Conservation (phyloP, 305 asterid genomes). For the Fraxinus platypoda region DNA sequence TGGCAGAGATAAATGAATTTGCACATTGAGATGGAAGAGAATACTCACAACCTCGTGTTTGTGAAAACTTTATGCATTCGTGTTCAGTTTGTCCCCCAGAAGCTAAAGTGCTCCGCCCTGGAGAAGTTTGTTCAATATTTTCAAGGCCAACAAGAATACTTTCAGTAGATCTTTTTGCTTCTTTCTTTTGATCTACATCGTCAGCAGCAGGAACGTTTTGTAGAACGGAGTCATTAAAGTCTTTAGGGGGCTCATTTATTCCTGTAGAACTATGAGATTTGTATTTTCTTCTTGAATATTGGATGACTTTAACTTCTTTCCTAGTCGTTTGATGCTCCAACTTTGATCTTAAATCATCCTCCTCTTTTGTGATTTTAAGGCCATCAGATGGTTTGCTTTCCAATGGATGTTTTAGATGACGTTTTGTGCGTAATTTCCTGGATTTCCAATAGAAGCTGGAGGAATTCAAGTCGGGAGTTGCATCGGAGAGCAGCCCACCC, state of each 20-base stretch:
- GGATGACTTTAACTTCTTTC: conserved; percentile 48
- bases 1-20: conserved; percentile 30
- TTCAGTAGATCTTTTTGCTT: conserved; percentile 15
- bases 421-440: conserved; percentile 75
- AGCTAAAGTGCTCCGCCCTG: conserved; percentile 21
- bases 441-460: conserved; percentile 61
- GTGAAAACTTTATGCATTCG: conserved; percentile 18
- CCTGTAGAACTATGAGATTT: conserved; percentile 39
- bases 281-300: conserved; percentile 67
- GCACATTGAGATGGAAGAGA: conserved; percentile 25
- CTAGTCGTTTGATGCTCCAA: conserved; percentile 31
- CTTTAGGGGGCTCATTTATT: conserved; percentile 25
- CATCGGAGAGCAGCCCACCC: conserved; percentile 55
- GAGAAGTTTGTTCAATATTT: conserved; percentile 23
- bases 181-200: conserved; percentile 20
- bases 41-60: conserved; percentile 17
- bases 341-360: conserved; percentile 31
- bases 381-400: conserved; percentile 30
- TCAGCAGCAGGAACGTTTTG: conserved; percentile 24
- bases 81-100: conserved; percentile 19
- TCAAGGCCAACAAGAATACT: conserved; percentile 24
- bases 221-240: conserved; percentile 18
- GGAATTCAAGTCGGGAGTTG: conserved; percentile 31
- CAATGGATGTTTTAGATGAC: conserved; percentile 32
- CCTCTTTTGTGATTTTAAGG: conserved; percentile 15